Conservation (phyloP, 768 basidiomycete species). For the Tubosaeta sp. region DNA sequence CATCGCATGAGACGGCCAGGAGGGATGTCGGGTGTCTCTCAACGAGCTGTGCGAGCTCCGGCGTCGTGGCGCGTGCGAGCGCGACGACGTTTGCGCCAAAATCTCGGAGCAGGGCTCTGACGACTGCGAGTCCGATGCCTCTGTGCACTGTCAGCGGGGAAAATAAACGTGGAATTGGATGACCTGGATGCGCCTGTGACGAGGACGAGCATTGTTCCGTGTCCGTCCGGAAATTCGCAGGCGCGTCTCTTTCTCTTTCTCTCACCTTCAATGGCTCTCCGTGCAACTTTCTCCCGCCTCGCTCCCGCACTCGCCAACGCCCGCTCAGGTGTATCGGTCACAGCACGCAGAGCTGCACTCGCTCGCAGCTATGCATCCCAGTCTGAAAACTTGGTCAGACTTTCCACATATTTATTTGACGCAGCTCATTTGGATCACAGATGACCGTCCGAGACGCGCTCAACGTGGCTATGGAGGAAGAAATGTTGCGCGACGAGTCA, state of each 20-base stretch:
- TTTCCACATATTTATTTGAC: constrained; percentile 11
- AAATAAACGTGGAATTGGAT: not conserved
- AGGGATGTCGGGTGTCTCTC: constrained; percentile 38
- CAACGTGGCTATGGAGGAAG: constrained; percentile 98
- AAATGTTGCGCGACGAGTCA: constrained; percentile 93
- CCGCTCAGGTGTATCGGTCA: constrained; percentile 40
- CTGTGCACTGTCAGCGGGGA: constrained; percentile 26
- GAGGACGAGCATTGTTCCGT: constrained; percentile 56
- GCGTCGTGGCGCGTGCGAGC: constrained; percentile 63
- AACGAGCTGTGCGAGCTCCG: constrained; percentile 57
- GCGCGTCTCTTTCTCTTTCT: constrained; percentile 8
- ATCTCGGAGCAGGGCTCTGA: constrained; percentile 57
- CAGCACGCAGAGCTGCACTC: constrained; percentile 40
- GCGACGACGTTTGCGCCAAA: constrained; percentile 70
- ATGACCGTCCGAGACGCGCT: constrained; percentile 99
- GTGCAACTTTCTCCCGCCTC: constrained; percentile 61
- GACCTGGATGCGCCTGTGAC: constrained; percentile 87
- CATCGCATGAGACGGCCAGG: constrained; percentile 62
- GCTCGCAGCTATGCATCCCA: constrained; percentile 65
- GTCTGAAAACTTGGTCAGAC: constrained; percentile 44
- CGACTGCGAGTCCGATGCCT: constrained; percentile 79
- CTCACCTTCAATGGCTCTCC: constrained; percentile 32
- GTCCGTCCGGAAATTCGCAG: constrained; percentile 19
- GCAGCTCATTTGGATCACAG: constrained; percentile 36
- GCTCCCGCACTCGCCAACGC: constrained; percentile 44